These are phyloP conservation scores for Barnettozyma vustinii DNA, from an alignment of 805 yeast genomes.

Conservation along the genomic window DNA sequence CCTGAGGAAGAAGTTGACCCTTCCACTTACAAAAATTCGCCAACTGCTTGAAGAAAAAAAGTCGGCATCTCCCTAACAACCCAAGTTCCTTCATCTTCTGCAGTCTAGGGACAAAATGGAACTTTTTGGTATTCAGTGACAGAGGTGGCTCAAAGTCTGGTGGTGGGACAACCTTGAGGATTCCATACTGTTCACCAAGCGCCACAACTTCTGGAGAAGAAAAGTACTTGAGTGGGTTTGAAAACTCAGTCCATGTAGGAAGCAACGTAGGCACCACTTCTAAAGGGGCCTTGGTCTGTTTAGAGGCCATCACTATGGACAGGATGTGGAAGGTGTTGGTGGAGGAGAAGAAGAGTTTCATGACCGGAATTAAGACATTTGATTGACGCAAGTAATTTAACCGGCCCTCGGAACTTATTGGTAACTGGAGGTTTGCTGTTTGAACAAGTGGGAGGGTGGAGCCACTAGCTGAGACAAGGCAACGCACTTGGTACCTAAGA, in stretches of 20 bases:
- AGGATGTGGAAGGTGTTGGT: not conserved
- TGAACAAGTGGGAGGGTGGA: no score
- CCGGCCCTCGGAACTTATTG: not conserved
- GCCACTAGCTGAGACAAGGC: no score
- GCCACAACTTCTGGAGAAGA: slow-evolving; percentile 39
- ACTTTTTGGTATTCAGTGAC: slow-evolving; percentile 44
- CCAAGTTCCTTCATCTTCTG: slow-evolving; percentile 64
- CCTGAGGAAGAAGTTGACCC: slow-evolving; percentile 9
- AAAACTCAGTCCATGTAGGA: slow-evolving; percentile 51
- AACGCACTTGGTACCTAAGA: no score
- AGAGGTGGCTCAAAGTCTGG: slow-evolving; percentile 43
- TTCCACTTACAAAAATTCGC: slow-evolving; percentile 51
- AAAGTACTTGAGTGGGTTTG: slow-evolving; percentile 62
- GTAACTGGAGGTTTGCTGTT: no score
- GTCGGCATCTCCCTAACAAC: slow-evolving; percentile 54
- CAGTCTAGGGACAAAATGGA: slow-evolving; percentile 62
- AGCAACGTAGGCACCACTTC: slow-evolving; percentile 44
- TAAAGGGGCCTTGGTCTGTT: not conserved
- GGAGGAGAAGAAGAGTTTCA: not conserved
- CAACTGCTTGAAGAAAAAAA: slow-evolving; percentile 56
- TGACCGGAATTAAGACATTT: not conserved
- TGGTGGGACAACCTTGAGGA: slow-evolving; percentile 71
- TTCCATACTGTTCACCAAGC: slow-evolving; percentile 60
- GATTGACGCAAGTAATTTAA: not conserved
- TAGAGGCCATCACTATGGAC: not conserved